A percentile compares a stretch with the other conserved stretches of the same genome.
Evolutionary conservation across 768 basidiomycete genomes (phyloP).

Genomic region (Lyophyllum decastes): DNA sequence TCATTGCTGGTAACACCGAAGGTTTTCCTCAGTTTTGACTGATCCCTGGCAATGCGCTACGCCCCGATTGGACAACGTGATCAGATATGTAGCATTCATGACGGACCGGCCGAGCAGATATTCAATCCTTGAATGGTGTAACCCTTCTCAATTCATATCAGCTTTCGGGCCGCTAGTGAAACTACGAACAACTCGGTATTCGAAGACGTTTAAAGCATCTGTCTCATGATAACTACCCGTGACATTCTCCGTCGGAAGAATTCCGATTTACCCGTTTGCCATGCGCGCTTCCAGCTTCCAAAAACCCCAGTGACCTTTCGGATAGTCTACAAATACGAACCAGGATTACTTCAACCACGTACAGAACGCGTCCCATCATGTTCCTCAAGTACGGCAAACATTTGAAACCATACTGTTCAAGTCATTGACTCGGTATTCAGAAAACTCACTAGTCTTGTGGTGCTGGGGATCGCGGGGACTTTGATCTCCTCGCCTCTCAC

Average conservation of each 20-base stretch:
- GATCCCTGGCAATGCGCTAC: background rate
- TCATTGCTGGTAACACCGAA: background rate
- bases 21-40: background rate
- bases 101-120: background rate
- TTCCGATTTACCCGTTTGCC: background rate
- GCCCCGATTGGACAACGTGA: background rate
- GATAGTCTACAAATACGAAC: slow-evolving; percentile 6
- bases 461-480: slow-evolving; percentile 9
- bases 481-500: slow-evolving; percentile 17
- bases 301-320: background rate
- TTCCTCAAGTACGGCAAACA: slow-evolving; percentile 1
- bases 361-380: slow-evolving; percentile 1
- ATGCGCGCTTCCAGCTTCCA: background rate
- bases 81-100: background rate
- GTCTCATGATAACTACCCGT: slow-evolving; percentile 13
- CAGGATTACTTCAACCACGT: background rate
- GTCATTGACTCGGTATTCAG: slow-evolving; percentile 1
- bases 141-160: background rate
- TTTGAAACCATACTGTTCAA: background rate
- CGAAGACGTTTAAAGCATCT: background rate
- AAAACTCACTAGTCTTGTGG: background rate
- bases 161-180: background rate
- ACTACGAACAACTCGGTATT: background rate
- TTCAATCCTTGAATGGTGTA: background rate
- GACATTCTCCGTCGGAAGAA: slow-evolving; percentile 4